phyloP scores from a whole-genome alignment of 2,329 filamentous ascomycete species.

The Pestalotiopsis sp. region DNA sequence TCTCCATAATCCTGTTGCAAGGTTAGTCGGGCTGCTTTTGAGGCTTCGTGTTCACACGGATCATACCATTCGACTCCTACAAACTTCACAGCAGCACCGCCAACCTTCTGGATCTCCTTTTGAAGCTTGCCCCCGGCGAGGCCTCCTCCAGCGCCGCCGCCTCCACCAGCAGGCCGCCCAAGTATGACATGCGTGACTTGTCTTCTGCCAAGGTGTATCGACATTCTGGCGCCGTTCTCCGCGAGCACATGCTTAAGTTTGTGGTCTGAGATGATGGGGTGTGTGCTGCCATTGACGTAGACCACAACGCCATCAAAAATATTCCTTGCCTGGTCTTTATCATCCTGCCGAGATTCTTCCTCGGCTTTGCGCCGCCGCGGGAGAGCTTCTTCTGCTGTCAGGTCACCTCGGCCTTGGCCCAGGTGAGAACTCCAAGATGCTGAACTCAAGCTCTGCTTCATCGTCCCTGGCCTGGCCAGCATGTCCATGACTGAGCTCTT shows the following conservation, averaged over 20 bases:
- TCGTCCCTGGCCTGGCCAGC: slow-evolving; percentile 47
- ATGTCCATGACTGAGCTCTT: slow-evolving; percentile 53
- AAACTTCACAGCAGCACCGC: slow-evolving; percentile 73
- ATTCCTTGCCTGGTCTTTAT: slow-evolving; percentile 40
- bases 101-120: slow-evolving; percentile 68
- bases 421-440: slow-evolving; percentile 14
- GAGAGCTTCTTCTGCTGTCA: slow-evolving; percentile 25
- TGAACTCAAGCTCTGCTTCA: slow-evolving; percentile 30
- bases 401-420: slow-evolving; percentile 10
- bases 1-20: slow-evolving; percentile 72
- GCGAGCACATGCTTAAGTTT: slow-evolving; percentile 77
- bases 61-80: slow-evolving; percentile 76
- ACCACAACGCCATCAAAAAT: slow-evolving; percentile 74
- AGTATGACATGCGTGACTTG: slow-evolving; percentile 86
- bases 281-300: slow-evolving; percentile 86
- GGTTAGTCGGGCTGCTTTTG: background rate
- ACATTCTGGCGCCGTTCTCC: slow-evolving; percentile 71
- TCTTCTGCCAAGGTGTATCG: slow-evolving; percentile 69
- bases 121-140: slow-evolving; percentile 78
- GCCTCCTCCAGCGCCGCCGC: slow-evolving; percentile 67
- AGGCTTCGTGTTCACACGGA: slow-evolving; percentile 2
- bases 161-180: slow-evolving; percentile 54
- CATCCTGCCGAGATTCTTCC: slow-evolving; percentile 40
- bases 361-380: slow-evolving; percentile 31
- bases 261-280: slow-evolving; percentile 81